Conservation (phyloP, 345 rosid species). For the Cochlearia excelsa region DNA sequence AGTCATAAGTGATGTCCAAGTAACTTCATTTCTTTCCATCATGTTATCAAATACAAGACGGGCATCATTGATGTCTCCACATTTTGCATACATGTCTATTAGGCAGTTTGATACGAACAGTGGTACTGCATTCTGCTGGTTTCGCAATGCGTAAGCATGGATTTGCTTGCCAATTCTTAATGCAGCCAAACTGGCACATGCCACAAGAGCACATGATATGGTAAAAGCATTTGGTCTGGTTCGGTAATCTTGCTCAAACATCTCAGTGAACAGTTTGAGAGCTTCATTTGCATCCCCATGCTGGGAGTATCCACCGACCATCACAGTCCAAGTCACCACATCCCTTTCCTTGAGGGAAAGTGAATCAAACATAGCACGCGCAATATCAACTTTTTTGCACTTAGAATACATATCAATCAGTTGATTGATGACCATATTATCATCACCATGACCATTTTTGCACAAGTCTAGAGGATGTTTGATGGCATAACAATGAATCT, state of each 20-base stretch:
- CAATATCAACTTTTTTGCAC: slow-evolving; percentile 46
- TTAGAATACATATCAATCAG: slow-evolving; percentile 80
- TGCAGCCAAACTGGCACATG: slow-evolving; percentile 74
- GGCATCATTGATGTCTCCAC: slow-evolving; percentile 57
- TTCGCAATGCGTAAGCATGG: slow-evolving; percentile 63
- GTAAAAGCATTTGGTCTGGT: slow-evolving; percentile 77
- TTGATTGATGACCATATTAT: slow-evolving; percentile 57
- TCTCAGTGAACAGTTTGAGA: slow-evolving; percentile 54
- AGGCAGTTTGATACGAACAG: slow-evolving; percentile 66
- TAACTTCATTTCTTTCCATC: slow-evolving; percentile 57
- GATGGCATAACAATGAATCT: slow-evolving; percentile 65
- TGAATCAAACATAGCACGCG: slow-evolving; percentile 56
- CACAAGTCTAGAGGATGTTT: slow-evolving; percentile 46
- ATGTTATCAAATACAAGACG: slow-evolving; percentile 59
- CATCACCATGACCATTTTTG: slow-evolving; percentile 42
- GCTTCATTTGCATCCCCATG: slow-evolving; percentile 78
- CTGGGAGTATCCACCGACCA: slow-evolving; percentile 87
- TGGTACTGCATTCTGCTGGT: slow-evolving; percentile 38
- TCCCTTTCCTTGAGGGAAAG: slow-evolving; percentile 44
- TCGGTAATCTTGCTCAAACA: slow-evolving; percentile 44
- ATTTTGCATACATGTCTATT: slow-evolving; percentile 79
- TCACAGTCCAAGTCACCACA: slow-evolving; percentile 81
- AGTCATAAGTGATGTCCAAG: slow-evolving; percentile 80
- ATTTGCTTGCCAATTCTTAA: slow-evolving; percentile 65
- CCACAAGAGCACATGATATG: slow-evolving; percentile 70